These are phyloP conservation scores for Sideroxylon spinosum DNA, from an alignment of 179 eudicot species.

Conservation along the genomic window DNA sequence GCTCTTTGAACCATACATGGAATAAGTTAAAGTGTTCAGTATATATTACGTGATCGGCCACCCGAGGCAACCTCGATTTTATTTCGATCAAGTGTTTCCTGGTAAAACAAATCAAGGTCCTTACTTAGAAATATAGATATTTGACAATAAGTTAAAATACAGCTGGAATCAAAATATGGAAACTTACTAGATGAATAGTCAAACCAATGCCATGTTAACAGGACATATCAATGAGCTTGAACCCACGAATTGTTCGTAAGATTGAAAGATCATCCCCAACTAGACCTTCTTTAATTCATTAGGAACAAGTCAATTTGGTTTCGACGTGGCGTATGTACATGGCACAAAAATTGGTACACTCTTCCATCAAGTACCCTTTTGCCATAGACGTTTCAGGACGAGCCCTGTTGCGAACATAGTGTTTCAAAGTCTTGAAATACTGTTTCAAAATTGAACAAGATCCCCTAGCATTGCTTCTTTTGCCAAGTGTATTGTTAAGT, in stretches of 20 bases:
- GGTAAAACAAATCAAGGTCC: no score
- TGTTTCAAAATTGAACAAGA: neutral
- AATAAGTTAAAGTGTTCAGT: no score
- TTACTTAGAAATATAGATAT: no score
- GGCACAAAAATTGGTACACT: constrained; percentile 5
- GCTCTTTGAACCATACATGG: no score
- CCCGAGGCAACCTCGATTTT: no score
- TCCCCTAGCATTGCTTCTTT: neutral
- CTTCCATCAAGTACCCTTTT: constrained; percentile 7
- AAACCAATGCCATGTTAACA: neutral
- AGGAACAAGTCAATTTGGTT: neutral
- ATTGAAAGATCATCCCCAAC: neutral
- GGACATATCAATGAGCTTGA: neutral
- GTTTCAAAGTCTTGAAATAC: neutral
- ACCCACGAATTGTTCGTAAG: neutral
- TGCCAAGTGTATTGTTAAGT: neutral
- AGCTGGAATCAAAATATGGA: neutral
- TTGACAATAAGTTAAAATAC: no score
- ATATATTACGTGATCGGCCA: no score
- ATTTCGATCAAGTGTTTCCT: no score
- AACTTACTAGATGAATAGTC: neutral
- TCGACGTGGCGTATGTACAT: neutral
- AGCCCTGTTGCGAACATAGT: constrained; percentile 1
- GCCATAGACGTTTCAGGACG: constrained; percentile 1
- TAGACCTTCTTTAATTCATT: neutral